Evolutionary conservation across 345 rosid species (phyloP).

Genomic region (Turnera subulata): DNA sequence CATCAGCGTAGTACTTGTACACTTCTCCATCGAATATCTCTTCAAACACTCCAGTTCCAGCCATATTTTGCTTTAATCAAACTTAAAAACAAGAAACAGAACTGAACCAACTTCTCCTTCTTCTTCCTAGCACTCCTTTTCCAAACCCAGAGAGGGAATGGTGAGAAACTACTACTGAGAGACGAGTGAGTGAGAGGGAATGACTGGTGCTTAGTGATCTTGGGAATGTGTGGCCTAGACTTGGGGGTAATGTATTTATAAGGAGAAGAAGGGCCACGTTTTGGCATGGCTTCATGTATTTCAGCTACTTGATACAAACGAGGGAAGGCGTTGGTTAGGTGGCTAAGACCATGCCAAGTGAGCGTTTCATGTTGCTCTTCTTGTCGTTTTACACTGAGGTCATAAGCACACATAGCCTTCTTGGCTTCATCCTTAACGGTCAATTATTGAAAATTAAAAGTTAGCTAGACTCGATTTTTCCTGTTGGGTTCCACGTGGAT

Average conservation of each 20-base stretch:
- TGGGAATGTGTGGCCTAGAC: slow-evolving; percentile 1
- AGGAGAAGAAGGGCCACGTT: slow-evolving; percentile 37
- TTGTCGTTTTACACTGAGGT: no score
- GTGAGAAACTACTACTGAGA: not conserved
- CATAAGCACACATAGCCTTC: no score
- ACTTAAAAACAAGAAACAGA: no score
- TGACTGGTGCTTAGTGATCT: slow-evolving; percentile 13
- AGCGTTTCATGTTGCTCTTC: not conserved
- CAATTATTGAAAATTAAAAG: no score
- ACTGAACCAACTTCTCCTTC: not conserved
- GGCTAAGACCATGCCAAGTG: slow-evolving; percentile 33
- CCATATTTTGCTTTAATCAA: slow-evolving; percentile 53
- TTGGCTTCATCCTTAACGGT: no score
- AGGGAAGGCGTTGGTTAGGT: slow-evolving; percentile 19
- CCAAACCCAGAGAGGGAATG: not conserved
- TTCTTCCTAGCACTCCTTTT: not conserved
- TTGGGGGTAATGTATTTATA: slow-evolving; percentile 10
- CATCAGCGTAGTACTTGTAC: slow-evolving; percentile 75
- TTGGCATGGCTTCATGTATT: not conserved
- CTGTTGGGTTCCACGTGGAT: not conserved
- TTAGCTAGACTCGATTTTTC: no score
- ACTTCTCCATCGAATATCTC: slow-evolving; percentile 87
- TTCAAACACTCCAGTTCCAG: slow-evolving; percentile 68
- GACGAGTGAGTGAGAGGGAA: slow-evolving; percentile 6
- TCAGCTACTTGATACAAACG: slow-evolving; percentile 1